Conservation (phyloP, 192 early-diverging fungal genomes). For the Dissophora ornata region DNA sequence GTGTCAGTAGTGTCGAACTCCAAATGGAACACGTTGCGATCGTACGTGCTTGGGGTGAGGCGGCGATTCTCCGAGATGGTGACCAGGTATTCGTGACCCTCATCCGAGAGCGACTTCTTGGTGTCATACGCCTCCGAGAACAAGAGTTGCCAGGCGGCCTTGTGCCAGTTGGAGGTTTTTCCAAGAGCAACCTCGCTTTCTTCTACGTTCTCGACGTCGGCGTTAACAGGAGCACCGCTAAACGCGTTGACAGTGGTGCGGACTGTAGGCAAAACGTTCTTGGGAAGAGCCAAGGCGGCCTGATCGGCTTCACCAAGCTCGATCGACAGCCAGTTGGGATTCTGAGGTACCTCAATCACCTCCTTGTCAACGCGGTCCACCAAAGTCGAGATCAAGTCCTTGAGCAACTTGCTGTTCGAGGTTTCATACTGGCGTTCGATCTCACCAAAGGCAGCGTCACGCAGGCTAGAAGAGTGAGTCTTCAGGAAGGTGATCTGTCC, state of each 20-base stretch:
- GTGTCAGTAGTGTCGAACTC: conserved; percentile 90
- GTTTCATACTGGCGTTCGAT: conserved; percentile 43
- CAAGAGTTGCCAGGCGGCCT: conserved; percentile 71
- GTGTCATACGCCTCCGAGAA: conserved; percentile 78
- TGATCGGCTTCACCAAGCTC: conserved; percentile 52
- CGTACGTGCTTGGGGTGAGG: conserved; percentile 89
- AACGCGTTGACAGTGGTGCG: conserved; percentile 48
- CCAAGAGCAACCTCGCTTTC: conserved; percentile 58
- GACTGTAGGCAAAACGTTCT: conserved; percentile 48
- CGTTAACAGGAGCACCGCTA: conserved; percentile 24
- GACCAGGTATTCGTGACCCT: conserved; percentile 73
- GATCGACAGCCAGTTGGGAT: conserved; percentile 51
- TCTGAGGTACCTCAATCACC: conserved; percentile 50
- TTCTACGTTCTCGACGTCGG: conserved; percentile 18
- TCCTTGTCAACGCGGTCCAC: conserved; percentile 53
- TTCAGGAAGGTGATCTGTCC: conserved; percentile 56
- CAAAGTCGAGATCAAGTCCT: conserved; percentile 38
- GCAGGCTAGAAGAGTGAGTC: conserved; percentile 32
- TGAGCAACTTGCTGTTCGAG: conserved; percentile 34
- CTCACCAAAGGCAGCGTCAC: conserved; percentile 40
- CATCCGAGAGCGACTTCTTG: conserved; percentile 66
- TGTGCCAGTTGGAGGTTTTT: conserved; percentile 61
- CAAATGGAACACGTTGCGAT: conserved; percentile 97
- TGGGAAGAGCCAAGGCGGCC: conserved; percentile 38
- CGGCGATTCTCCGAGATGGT: conserved; percentile 79